Conservation (phyloP, 108 stramenopile genomes). For the Pseudonitzschia multistriata region DNA sequence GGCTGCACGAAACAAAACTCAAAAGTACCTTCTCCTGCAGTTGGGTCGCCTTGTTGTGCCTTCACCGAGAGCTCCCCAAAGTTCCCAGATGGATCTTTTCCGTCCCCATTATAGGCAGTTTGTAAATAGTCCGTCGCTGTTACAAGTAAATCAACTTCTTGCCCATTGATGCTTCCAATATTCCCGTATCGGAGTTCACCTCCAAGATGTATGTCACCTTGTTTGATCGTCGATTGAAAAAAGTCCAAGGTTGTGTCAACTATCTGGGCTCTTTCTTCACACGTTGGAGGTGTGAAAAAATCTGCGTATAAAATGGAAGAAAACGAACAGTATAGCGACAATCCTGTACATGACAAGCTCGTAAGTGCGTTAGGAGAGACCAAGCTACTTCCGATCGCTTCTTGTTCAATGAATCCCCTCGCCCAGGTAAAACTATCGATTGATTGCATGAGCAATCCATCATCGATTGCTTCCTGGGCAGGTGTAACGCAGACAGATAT, state of each 20-base stretch:
- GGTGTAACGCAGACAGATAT: slow-evolving; percentile 4
- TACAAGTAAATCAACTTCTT: background rate
- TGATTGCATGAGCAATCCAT: background rate
- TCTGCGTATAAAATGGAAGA: background rate
- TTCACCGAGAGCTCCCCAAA: background rate
- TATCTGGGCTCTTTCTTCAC: background rate
- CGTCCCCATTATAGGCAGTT: background rate
- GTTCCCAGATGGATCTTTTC: background rate
- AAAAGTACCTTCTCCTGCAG: background rate
- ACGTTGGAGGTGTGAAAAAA: background rate
- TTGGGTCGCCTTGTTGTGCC: background rate
- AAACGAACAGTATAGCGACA: background rate
- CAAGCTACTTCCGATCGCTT: background rate
- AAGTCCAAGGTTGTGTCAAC: background rate
- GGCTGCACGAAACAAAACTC: background rate
- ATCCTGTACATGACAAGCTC: background rate
- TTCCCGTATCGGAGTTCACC: background rate
- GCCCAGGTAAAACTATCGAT: background rate
- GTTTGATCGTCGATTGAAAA: background rate
- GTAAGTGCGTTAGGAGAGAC: background rate
- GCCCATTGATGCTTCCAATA: background rate
- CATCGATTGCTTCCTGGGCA: background rate
- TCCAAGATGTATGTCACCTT: background rate
- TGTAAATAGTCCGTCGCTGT: background rate
- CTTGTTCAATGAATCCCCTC: background rate